These are phyloP conservation scores for Nitzschia palea DNA, from an alignment of 108 stramenopile genomes.

Conservation along the genomic window DNA sequence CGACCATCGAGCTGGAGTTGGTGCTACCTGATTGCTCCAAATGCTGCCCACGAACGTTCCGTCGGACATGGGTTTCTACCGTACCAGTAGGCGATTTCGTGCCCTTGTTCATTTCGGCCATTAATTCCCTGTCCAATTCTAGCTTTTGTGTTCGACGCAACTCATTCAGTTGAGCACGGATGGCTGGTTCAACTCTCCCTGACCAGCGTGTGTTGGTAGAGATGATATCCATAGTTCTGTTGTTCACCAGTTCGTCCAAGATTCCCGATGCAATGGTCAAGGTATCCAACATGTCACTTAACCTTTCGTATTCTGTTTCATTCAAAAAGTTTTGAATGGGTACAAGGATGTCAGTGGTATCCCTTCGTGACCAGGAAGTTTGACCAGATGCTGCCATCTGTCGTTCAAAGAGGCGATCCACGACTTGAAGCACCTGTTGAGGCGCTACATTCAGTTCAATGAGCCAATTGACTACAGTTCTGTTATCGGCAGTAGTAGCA, in stretches of 20 bases:
- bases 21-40: no score
- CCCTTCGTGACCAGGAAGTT: neutral
- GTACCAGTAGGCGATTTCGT: constrained; percentile 9
- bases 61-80: constrained; percentile 13
- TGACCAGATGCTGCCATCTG: constrained; percentile 16
- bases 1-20: constrained; percentile 17
- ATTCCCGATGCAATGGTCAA: constrained; percentile 31
- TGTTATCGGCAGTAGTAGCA: neutral
- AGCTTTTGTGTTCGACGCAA: constrained; percentile 26
- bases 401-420: constrained; percentile 57
- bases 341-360: constrained; percentile 27
- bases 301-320: constrained; percentile 18
- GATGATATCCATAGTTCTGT: constrained; percentile 14
- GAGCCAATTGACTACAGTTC: constrained; percentile 40
- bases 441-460: constrained; percentile 31
- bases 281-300: constrained; percentile 35
- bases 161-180: constrained; percentile 33
- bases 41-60: neutral
- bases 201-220: constrained; percentile 19
- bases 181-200: constrained; percentile 29
- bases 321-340: constrained; percentile 35
- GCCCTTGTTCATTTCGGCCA: constrained; percentile 6
- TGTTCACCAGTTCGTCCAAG: constrained; percentile 21
- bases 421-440: constrained; percentile 40
- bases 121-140: constrained; percentile 25